A percentile compares a stretch with the other conserved stretches of the same genome.
These are phyloP conservation scores for Aspergillus thermomutatus DNA, from an alignment of 2,329 filamentous ascomycete species.

Conservation along the genomic window DNA sequence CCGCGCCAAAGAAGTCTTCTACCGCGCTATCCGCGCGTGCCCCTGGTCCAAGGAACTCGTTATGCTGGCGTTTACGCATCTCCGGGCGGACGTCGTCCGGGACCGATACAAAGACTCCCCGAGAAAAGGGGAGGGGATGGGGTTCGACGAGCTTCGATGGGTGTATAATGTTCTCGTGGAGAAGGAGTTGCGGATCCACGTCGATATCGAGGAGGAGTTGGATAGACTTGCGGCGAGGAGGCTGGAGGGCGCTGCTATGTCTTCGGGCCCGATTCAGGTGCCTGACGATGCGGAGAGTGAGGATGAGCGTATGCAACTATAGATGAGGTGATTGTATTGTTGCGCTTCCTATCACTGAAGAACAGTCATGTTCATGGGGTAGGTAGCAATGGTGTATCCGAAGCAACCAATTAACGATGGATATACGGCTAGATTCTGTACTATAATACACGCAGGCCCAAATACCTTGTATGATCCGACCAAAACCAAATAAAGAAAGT, in stretches of 20 bases:
- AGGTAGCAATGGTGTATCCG: constrained; percentile 4
- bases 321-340: constrained; percentile 6
- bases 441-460: background rate
- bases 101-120: background rate
- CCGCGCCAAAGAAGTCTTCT: constrained; percentile 52
- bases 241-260: constrained; percentile 7
- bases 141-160: constrained; percentile 48
- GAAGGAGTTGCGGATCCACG: constrained; percentile 59
- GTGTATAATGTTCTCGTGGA: constrained; percentile 58
- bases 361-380: background rate
- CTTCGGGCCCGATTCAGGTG: constrained; percentile 20
- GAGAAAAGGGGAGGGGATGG: constrained; percentile 30
- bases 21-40: constrained; percentile 53
- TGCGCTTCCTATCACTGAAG: background rate
- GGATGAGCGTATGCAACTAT: constrained; percentile 13
- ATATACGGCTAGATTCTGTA: constrained; percentile 1
- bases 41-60: constrained; percentile 63
- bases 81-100: constrained; percentile 24
- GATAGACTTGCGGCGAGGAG: constrained; percentile 28
- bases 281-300: constrained; percentile 31
- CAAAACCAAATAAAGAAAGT: constrained; percentile 9
- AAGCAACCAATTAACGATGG: constrained; percentile 2
- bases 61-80: constrained; percentile 53
- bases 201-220: constrained; percentile 49
- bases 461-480: background rate